phyloP scores from a whole-genome alignment of 2,329 filamentous ascomycete species.

The Ramichloridium luteum region DNA sequence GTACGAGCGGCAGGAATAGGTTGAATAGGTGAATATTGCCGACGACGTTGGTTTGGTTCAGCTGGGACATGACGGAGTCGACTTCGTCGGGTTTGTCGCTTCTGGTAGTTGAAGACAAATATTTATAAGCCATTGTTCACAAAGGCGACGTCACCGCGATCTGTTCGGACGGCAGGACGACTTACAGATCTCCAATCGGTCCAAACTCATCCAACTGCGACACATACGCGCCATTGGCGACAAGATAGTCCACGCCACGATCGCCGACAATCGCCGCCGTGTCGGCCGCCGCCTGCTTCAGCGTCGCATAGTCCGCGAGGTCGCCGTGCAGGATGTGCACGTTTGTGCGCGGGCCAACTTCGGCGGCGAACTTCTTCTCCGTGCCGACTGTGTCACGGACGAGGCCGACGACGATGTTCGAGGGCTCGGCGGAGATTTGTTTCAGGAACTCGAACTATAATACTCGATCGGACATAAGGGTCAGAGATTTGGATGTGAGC shows the following conservation, averaged over 20 bases:
- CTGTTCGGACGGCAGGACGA: no score
- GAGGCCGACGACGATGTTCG: conserved; percentile 25
- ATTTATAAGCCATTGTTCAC: no score
- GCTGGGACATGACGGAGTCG: conserved; percentile 10
- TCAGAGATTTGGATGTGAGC: no score
- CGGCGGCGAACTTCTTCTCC: conserved; percentile 11
- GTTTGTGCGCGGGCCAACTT: conserved; percentile 27
- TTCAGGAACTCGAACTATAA: no score
- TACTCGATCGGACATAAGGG: no score
- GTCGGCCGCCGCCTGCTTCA: conserved; percentile 24
- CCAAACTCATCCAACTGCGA: no score
- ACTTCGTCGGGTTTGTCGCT: conserved; percentile 9
- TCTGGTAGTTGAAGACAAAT: no score
- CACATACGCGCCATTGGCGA: no score
- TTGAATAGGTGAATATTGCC: conserved; percentile 17
- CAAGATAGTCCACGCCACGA: no score
- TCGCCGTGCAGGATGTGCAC: conserved; percentile 38
- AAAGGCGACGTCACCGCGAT: no score
- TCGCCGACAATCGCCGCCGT: no score
- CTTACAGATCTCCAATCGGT: no score
- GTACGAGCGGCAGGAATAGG: conserved; percentile 21
- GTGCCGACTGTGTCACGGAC: conserved; percentile 22
- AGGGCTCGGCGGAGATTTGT: conserved; percentile 19
- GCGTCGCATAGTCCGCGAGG: conserved; percentile 27
- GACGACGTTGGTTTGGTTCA: conserved; percentile 18